phyloP scores from a whole-genome alignment of 2,329 filamentous ascomycete species.

The Fusarium sp. region DNA sequence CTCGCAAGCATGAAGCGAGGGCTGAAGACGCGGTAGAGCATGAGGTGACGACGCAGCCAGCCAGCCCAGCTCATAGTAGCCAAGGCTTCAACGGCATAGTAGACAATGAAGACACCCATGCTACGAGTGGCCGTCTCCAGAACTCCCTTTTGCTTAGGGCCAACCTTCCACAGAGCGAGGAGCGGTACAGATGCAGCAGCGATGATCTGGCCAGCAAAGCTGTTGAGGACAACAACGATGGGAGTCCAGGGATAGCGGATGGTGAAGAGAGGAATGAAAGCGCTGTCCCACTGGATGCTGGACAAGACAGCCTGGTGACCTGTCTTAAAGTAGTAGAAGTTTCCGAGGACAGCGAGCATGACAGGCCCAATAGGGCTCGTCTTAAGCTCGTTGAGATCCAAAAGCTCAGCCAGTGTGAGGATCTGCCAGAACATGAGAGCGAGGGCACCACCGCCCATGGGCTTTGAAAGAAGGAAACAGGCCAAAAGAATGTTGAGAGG shows the following conservation, averaged over 20 bases:
- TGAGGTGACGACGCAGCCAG: constrained; percentile 87
- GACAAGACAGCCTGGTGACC: constrained; percentile 91
- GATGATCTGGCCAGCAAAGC: constrained; percentile 88
- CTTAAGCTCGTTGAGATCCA: constrained; percentile 70
- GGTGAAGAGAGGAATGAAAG: constrained; percentile 86
- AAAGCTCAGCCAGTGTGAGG: constrained; percentile 76
- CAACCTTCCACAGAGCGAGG: constrained; percentile 88
- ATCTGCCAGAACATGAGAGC: constrained; percentile 89
- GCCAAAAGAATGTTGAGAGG: constrained; percentile 81
- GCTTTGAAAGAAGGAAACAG: constrained; percentile 86
- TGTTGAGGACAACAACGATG: constrained; percentile 83
- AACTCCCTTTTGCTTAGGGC: constrained; percentile 75
- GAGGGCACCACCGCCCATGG: constrained; percentile 90
- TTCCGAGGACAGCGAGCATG: constrained; percentile 86
- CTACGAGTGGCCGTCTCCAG: constrained; percentile 77
- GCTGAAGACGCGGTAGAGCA: constrained; percentile 95
- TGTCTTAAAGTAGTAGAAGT: constrained; percentile 97
- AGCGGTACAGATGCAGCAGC: constrained; percentile 84
- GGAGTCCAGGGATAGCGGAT: constrained; percentile 93
- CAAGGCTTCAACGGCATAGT: constrained; percentile 84
- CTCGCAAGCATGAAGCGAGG: constrained; percentile 90
- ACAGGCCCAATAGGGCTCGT: constrained; percentile 83
- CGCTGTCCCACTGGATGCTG: constrained; percentile 95
- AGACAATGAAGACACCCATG: constrained; percentile 79
- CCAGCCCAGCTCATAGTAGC: constrained; percentile 93